Evolutionary conservation across 768 basidiomycete genomes (phyloP).

Genomic region (Rickenella mellea): DNA sequence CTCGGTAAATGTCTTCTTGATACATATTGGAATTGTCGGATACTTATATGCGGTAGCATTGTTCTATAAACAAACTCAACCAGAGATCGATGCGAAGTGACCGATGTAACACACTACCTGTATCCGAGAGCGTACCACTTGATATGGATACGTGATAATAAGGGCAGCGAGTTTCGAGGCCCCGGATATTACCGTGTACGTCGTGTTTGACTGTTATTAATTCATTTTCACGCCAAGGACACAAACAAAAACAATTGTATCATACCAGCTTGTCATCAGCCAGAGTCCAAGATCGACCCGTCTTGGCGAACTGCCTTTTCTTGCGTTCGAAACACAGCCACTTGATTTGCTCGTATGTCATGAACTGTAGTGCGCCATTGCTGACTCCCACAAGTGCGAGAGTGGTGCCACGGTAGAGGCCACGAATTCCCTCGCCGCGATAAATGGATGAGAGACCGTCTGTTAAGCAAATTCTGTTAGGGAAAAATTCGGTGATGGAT

Average conservation of each 20-base stretch:
- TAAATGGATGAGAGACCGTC: conserved; percentile 70
- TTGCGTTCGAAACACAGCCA: conserved; percentile 78
- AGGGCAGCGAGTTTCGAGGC: conserved; percentile 83
- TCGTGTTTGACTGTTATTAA: conserved; percentile 66
- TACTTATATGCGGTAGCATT: conserved; percentile 59
- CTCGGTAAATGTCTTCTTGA: conserved; percentile 68
- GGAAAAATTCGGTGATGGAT: background rate
- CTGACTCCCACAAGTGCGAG: conserved; percentile 88
- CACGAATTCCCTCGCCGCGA: conserved; percentile 62
- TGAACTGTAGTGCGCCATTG: conserved; percentile 94
- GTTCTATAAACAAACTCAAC: conserved; percentile 34
- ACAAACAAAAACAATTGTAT: conserved; percentile 4
- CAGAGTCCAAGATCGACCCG: conserved; percentile 55
- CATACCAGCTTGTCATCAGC: conserved; percentile 83
- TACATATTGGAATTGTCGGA: conserved; percentile 75
- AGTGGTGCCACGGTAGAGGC: conserved; percentile 80
- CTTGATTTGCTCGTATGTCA: conserved; percentile 95
- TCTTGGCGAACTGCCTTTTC: conserved; percentile 45
- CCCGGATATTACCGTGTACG: conserved; percentile 90
- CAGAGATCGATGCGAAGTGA: conserved; percentile 1
- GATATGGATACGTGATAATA: conserved; percentile 87
- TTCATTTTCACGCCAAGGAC: conserved; percentile 1
- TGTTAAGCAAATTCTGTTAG: conserved; percentile 14
- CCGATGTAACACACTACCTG: conserved; percentile 45
- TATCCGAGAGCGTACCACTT: conserved; percentile 89